Evolutionary conservation across 768 basidiomycete species (phyloP).

Genomic region (Phallus indusiatus): DNA sequence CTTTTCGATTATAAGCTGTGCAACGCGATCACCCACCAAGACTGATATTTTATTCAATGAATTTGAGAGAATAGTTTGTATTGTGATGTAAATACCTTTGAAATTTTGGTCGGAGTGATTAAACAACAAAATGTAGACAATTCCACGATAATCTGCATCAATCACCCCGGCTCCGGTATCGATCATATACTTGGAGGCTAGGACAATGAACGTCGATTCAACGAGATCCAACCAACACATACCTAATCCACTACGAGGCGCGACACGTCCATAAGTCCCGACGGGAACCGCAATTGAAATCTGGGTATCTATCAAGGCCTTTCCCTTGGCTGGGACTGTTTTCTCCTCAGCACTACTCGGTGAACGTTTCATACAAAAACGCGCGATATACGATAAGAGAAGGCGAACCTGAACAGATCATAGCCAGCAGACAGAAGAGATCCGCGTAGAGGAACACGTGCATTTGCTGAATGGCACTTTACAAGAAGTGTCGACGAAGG

Average conservation of each 20-base stretch:
- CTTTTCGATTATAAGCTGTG: constrained; percentile 87
- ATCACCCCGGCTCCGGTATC: constrained; percentile 97
- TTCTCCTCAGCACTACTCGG: constrained; percentile 69
- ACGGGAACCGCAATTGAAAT: constrained; percentile 88
- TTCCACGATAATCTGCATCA: constrained; percentile 92
- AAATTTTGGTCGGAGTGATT: constrained; percentile 89
- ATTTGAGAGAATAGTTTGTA: too few species aligned
- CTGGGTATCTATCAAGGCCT: constrained; percentile 86
- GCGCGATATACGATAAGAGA: neutral
- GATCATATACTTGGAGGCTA: constrained; percentile 96
- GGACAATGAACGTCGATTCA: neutral
- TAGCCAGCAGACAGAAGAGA: constrained; percentile 86
- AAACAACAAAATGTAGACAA: constrained; percentile 86
- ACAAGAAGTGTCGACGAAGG: constrained; percentile 56
- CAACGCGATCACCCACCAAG: constrained; percentile 88
- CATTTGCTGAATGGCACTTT: constrained; percentile 77
- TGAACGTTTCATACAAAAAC: neutral
- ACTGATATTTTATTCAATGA: constrained; percentile 48
- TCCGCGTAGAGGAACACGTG: constrained; percentile 78
- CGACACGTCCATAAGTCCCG: constrained; percentile 94
- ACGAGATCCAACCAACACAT: constrained; percentile 17
- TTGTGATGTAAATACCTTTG: constrained; percentile 41
- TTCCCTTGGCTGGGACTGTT: constrained; percentile 77
- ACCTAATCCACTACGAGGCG: constrained; percentile 94
- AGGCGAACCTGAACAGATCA: constrained; percentile 75